Evolutionary conservation across 2,329 filamentous ascomycete species (phyloP).

Genomic region (Phialophora macrospora): DNA sequence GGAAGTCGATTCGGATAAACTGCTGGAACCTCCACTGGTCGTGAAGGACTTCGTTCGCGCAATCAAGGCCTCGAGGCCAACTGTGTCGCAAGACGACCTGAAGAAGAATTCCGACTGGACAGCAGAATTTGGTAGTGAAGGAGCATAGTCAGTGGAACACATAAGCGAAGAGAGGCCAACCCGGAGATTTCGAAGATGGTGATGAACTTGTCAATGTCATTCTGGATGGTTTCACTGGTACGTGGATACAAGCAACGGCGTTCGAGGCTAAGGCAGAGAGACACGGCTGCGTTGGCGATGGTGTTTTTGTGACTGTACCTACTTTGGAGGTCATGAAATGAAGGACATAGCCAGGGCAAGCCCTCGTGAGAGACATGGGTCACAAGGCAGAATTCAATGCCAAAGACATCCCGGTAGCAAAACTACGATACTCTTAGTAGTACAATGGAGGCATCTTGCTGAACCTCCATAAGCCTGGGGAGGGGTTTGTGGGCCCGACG

Average conservation of each 20-base stretch:
- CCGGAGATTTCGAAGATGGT: not conserved
- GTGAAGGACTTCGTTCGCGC: constrained; percentile 94
- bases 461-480: not conserved
- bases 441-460: not conserved
- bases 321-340: constrained; percentile 1
- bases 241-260: constrained; percentile 12
- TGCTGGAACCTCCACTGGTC: constrained; percentile 83
- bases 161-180: not conserved
- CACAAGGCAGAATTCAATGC: not conserved
- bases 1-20: constrained; percentile 78
- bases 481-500: not conserved
- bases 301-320: not conserved
- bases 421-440: not conserved
- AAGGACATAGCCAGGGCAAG: not conserved
- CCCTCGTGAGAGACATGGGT: not conserved
- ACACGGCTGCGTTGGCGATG: not conserved
- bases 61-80: constrained; percentile 84
- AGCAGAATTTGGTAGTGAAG: constrained; percentile 92
- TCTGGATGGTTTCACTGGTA: not conserved
- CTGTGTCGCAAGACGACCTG: constrained; percentile 86
- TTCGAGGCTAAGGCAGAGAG: constrained; percentile 2
- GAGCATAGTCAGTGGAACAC: constrained; percentile 53
- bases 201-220: not conserved
- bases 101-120: constrained; percentile 90
- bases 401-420: not conserved